Conservation (phyloP, 306 rosid species). For the Quercus gilva region DNA sequence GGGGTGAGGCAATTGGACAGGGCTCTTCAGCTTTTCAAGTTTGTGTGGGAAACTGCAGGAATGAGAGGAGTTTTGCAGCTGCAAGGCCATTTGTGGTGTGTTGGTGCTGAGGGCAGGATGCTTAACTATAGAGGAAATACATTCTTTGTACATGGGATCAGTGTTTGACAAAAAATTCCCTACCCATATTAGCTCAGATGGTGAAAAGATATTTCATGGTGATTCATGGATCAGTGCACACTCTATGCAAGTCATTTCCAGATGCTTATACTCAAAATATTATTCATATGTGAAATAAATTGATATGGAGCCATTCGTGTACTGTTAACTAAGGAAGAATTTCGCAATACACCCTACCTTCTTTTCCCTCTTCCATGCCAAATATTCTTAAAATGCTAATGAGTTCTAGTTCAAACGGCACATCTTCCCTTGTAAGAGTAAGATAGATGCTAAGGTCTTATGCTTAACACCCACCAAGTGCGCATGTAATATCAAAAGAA, state of each 20-base stretch:
- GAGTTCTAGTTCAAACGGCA: too few species aligned
- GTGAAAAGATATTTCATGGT: not conserved
- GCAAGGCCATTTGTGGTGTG: slow-evolving; percentile 88
- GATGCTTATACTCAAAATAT: too few species aligned
- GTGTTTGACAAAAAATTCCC: slow-evolving; percentile 34
- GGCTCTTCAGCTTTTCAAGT: slow-evolving; percentile 69
- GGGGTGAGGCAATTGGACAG: slow-evolving; percentile 82
- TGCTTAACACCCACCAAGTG: too few species aligned
- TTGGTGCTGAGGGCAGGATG: slow-evolving; percentile 54
- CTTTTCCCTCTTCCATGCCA: too few species aligned
- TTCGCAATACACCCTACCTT: too few species aligned
- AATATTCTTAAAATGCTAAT: too few species aligned
- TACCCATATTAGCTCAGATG: not conserved
- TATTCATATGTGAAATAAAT: too few species aligned
- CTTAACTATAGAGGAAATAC: slow-evolving; percentile 63
- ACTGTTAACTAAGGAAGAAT: too few species aligned
- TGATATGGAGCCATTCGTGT: too few species aligned
- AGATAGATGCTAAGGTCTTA: too few species aligned
- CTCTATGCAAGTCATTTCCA: not conserved
- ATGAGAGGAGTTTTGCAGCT: slow-evolving; percentile 63
- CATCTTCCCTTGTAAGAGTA: too few species aligned
- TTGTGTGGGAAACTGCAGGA: slow-evolving; percentile 81
- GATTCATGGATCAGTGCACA: not conserved
- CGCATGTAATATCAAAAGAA: too few species aligned
- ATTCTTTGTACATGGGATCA: slow-evolving; percentile 55